A percentile compares a stretch with the other conserved stretches of the same genome.
These are phyloP conservation scores for Aspergillus aculeatinus DNA, from an alignment of 2,329 filamentous ascomycete species.

Conservation along the genomic window DNA sequence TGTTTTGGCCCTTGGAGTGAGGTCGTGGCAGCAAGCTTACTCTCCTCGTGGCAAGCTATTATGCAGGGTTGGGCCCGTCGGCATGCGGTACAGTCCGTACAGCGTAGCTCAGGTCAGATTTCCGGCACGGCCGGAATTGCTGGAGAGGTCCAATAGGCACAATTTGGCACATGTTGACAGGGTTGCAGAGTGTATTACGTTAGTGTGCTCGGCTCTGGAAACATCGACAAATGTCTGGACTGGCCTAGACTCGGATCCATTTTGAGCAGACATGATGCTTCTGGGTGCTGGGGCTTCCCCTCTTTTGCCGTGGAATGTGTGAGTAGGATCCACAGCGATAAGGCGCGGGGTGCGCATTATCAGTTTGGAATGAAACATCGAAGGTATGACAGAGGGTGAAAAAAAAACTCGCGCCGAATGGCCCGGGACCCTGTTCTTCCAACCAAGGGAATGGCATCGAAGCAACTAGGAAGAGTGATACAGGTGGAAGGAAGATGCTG, in stretches of 20 bases:
- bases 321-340: not conserved
- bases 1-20: not conserved
- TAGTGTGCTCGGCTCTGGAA: conserved; percentile 6
- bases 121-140: not conserved
- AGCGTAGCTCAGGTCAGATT: not conserved
- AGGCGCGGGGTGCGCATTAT: not conserved
- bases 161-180: not conserved
- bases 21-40: not conserved
- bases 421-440: not conserved
- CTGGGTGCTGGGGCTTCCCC: not conserved
- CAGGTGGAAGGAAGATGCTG: not conserved
- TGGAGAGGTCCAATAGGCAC: not conserved
- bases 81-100: not conserved
- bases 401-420: not conserved
- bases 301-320: not conserved
- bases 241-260: conserved; percentile 1
- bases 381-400: not conserved
- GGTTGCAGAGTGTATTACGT: not conserved
- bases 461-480: not conserved
- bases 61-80: not conserved
- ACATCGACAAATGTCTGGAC: conserved; percentile 4
- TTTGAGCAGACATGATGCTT: not conserved
- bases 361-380: not conserved
- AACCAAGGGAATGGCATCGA: not conserved
- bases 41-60: not conserved